Percentiles rank a stretch among this genome's conserved stretches.
Conservation (phyloP, 2,329 filamentous ascomycete genomes). For the Verticillium dahliae region DNA sequence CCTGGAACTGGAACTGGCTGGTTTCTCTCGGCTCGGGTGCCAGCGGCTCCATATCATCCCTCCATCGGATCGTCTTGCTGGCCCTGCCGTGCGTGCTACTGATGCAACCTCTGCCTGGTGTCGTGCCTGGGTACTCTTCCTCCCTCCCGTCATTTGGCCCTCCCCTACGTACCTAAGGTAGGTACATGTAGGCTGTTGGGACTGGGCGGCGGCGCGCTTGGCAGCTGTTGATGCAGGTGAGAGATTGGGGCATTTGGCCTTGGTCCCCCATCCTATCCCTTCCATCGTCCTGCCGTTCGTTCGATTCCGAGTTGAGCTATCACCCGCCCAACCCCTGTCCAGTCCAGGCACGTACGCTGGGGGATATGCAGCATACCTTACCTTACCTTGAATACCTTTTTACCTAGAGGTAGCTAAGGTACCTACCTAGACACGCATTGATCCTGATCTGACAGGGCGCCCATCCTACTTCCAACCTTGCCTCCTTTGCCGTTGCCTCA, state of each 20-base stretch:
- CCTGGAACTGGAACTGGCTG: neutral
- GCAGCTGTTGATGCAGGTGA: neutral
- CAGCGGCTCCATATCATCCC: neutral
- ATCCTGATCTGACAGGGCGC: neutral
- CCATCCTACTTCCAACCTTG: neutral
- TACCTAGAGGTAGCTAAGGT: too few species aligned
- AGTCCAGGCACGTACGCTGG: neutral
- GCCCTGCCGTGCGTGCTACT: neutral
- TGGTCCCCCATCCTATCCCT: neutral
- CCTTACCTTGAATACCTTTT: too few species aligned
- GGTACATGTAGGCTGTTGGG: neutral
- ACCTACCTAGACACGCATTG: neutral
- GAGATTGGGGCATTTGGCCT: neutral
- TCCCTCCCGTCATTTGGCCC: neutral
- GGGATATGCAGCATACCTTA: neutral
- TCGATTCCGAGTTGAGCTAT: neutral
- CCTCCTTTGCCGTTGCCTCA: neutral
- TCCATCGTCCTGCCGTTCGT: neutral
- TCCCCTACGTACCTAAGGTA: neutral
- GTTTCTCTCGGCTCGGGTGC: neutral
- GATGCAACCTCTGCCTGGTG: neutral
- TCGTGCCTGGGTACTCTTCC: neutral
- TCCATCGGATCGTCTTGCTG: neutral
- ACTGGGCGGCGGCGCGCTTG: neutral
- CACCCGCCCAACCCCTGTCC: neutral